phyloP scores from a whole-genome alignment of 2,329 filamentous ascomycete genomes.

The Neofusicoccum kwambonambiense region DNA sequence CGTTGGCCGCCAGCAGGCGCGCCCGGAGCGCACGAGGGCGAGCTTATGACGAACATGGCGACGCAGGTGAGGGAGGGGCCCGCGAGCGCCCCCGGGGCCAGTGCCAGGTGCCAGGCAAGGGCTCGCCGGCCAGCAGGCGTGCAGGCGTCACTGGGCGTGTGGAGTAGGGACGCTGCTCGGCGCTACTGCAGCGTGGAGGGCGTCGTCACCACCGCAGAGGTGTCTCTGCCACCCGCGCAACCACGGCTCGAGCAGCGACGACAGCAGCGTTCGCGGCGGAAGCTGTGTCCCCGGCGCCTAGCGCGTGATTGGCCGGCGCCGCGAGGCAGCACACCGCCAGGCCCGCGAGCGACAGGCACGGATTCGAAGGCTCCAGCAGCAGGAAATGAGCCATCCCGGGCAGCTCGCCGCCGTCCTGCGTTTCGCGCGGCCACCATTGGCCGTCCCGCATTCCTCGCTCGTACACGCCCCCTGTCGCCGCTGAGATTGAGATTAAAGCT shows the following conservation, averaged over 20 bases:
- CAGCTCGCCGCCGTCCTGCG: constrained; percentile 11
- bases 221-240: not conserved
- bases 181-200: constrained; percentile 13
- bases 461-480: constrained; percentile 12
- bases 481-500: constrained; percentile 19
- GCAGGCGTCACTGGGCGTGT: not conserved
- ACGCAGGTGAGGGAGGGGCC: constrained; percentile 6
- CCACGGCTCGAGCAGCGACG: constrained; percentile 1
- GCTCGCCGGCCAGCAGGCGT: constrained; percentile 4
- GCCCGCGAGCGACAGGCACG: constrained; percentile 9
- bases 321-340: constrained; percentile 14
- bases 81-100: not conserved
- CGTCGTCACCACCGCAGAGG: constrained; percentile 9
- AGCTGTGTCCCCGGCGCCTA: not conserved
- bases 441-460: constrained; percentile 15
- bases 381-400: constrained; percentile 17
- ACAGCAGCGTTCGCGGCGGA: not conserved
- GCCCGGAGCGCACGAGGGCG: constrained; percentile 11
- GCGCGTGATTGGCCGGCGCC: constrained; percentile 6
- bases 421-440: constrained; percentile 10
- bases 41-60: constrained; percentile 18
- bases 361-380: not conserved
- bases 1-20: constrained; percentile 7
- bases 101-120: not conserved
- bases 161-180: constrained; percentile 14